Conservation (phyloP, 768 basidiomycete species). For the Tephrocybe sp. region DNA sequence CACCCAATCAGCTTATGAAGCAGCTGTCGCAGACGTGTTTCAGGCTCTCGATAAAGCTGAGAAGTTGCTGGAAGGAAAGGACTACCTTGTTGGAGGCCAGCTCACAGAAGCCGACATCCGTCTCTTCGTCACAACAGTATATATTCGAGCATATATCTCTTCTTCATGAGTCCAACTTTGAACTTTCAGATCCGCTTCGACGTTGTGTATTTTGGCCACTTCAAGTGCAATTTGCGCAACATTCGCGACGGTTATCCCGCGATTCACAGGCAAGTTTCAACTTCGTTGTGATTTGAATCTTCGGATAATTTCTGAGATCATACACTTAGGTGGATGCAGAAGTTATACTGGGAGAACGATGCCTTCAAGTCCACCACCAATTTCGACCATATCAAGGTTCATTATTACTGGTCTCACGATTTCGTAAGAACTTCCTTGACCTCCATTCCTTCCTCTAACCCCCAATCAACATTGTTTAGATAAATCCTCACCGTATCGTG, state of each 20-base stretch:
- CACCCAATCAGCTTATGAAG: slow-evolving; percentile 75
- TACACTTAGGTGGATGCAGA: slow-evolving; percentile 66
- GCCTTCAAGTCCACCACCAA: slow-evolving; percentile 87
- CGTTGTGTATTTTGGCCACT: slow-evolving; percentile 84
- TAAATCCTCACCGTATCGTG: slow-evolving; percentile 76
- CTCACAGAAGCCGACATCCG: slow-evolving; percentile 85
- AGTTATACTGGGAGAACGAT: slow-evolving; percentile 86
- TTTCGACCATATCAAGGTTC: slow-evolving; percentile 84
- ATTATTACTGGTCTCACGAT: slow-evolving; percentile 66
- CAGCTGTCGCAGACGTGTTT: slow-evolving; percentile 72
- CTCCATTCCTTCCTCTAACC: not conserved
- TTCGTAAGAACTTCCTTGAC: slow-evolving; percentile 27
- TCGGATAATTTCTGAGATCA: not conserved
- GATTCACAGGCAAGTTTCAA: slow-evolving; percentile 54
- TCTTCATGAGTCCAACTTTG: not conserved
- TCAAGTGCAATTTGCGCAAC: slow-evolving; percentile 88
- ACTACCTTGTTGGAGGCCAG: slow-evolving; percentile 76
- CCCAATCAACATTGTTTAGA: slow-evolving; percentile 33
- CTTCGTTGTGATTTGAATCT: slow-evolving; percentile 2
- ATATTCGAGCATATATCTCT: slow-evolving; percentile 23
- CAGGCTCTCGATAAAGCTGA: slow-evolving; percentile 80
- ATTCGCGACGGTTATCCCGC: slow-evolving; percentile 88
- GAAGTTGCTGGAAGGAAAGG: slow-evolving; percentile 71
- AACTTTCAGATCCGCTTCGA: slow-evolving; percentile 76
- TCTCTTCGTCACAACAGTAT: slow-evolving; percentile 85